Conservation (phyloP, 2,329 filamentous ascomycete genomes). For the Torrubiella hemipterigena region DNA sequence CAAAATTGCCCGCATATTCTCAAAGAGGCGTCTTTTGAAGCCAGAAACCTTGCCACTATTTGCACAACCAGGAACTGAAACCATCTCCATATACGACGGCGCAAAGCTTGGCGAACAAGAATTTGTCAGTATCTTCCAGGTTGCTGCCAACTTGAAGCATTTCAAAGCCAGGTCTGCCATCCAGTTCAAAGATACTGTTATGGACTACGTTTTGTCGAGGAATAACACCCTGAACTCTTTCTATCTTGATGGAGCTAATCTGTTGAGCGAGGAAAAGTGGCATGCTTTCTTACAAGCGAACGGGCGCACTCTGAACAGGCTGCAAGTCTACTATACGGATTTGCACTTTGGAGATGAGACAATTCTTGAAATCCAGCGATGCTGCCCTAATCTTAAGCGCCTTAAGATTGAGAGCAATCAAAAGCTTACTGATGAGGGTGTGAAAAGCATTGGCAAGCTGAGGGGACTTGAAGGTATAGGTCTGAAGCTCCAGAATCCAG, state of each 20-base stretch:
- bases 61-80: constrained; percentile 36
- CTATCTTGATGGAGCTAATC: constrained; percentile 73
- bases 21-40: constrained; percentile 46
- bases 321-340: constrained; percentile 79
- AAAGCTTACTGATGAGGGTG: constrained; percentile 51
- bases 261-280: constrained; percentile 70
- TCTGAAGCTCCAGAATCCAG: constrained; percentile 50
- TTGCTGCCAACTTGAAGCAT: constrained; percentile 54
- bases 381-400: constrained; percentile 57
- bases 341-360: constrained; percentile 65
- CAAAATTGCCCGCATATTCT: constrained; percentile 46
- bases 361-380: constrained; percentile 45
- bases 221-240: constrained; percentile 58
- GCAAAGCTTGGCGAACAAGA: constrained; percentile 62
- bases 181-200: constrained; percentile 76
- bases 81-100: constrained; percentile 44
- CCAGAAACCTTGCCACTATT: constrained; percentile 45
- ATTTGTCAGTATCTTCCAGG: constrained; percentile 68
- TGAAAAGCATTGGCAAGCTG: constrained; percentile 53
- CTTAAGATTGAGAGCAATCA: constrained; percentile 78
- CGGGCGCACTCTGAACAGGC: constrained; percentile 49
- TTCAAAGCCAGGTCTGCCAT: constrained; percentile 76
- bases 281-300: constrained; percentile 52
- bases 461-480: constrained; percentile 61
- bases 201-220: constrained; percentile 70